Evolutionary conservation across 345 rosid genomes (phyloP), one percentile per base, ranked within the genome.

Genomic region (Eucalyptus cladocalyx): DNA sequence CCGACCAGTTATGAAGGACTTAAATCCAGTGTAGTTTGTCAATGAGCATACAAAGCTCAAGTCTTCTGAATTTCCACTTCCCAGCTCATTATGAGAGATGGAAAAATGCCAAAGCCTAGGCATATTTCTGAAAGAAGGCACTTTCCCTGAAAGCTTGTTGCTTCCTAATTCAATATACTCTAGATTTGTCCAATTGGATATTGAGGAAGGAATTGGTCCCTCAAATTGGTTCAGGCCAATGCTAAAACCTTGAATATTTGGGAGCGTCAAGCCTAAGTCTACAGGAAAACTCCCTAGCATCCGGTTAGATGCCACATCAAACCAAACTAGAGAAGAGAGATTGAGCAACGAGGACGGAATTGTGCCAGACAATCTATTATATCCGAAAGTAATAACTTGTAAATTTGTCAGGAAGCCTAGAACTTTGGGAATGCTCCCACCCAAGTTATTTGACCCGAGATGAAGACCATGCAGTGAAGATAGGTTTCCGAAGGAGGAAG

Each of bases 131-230:
- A 51, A 51, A 51, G 54, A 51, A 51, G 54, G 54, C 54, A 51
- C 54, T 51, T 51, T 51, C 54, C 54, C 23, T 17, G 9, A 51
- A 51, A 51, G 2, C 54, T 17, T 51, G 54, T 17, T 51, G 1
- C 0, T 0, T 6, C 0, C 9, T 0, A 51, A 6, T 51, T 6
- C 9, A 51, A 51, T 0, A 0, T 0, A 0, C 54, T 51, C 9
- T 51, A 51, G 54, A 51, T 51, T 51, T 51, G 53, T 50, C 53
- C 53, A 50, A 50, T 50, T 50, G 19, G 53, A 50, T 0, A 50
- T 6, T 5, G 19, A 50, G 7, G 19, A 0, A 69, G 42, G 53
- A 50, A 50, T 50, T 50, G 53, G 3, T 50, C 53, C 53, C 53
- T 50, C 53, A 50, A 50, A 50, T 50, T 50, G 53, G 53, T 50